Evolutionary conservation across 176 grass and related monocot genomes (phyloP).

Genomic region (Phyllostachys edulis): DNA sequence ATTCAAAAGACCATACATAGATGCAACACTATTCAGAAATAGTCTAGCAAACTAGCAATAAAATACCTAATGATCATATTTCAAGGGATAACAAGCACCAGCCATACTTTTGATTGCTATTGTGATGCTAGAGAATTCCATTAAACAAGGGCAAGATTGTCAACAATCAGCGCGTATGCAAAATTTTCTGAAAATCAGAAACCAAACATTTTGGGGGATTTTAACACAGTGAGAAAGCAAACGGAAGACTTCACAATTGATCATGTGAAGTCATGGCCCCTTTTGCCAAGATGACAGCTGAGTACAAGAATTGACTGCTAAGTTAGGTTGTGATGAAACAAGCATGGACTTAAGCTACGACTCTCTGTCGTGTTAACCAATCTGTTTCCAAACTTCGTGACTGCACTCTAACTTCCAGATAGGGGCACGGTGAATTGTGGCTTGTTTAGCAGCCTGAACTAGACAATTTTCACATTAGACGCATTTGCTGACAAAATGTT

Average conservation of each 20-base stretch:
- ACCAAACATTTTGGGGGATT: neutral
- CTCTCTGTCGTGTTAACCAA: slow-evolving; percentile 34
- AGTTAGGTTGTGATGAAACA: slow-evolving; percentile 19
- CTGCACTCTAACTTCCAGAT: slow-evolving; percentile 27
- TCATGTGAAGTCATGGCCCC: slow-evolving; percentile 20
- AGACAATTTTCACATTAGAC: neutral
- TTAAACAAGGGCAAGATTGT: neutral
- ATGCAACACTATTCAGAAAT: neutral
- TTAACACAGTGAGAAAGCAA: neutral
- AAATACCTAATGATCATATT: neutral
- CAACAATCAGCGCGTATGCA: neutral
- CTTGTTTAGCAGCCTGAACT: slow-evolving; percentile 3
- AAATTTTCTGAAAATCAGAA: neutral
- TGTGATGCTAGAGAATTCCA: neutral
- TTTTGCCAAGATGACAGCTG: neutral
- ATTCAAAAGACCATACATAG: neutral
- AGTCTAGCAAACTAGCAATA: neutral
- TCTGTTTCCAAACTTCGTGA: slow-evolving; percentile 13
- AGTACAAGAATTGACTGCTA: slow-evolving; percentile 13
- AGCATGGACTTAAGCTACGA: slow-evolving; percentile 27
- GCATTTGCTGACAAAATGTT: slow-evolving; percentile 1
- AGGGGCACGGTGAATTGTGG: neutral
- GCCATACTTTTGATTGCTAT: neutral
- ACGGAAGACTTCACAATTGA: neutral
- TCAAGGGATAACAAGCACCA: neutral